Evolutionary conservation across 2,329 filamentous ascomycete species (phyloP), one percentile per base, ranked within the genome.

Genomic region (Ophiostoma montium): DNA sequence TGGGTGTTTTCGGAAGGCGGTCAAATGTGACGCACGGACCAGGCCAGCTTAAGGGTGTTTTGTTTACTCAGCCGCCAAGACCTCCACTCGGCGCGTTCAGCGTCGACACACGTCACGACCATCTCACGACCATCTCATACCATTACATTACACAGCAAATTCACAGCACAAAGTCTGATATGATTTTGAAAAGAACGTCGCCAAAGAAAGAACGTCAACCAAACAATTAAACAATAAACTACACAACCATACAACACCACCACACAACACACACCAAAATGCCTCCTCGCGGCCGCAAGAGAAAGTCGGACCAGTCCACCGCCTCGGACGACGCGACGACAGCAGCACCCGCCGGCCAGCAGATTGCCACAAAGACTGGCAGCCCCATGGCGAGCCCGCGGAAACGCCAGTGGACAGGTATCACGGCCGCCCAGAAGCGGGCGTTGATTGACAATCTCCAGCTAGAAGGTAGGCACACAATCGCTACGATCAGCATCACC

Each of bases 401-500:
- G 49, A 82, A 75, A 64, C 83, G 76, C 66, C 72, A 66, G 55
- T 72, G 67, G 59, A 66, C 75, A 52, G 77, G 73, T 39, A 75
- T 90, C 54, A 80, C 79, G 3, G 63, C 76, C 50, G 71, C 72
- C 36, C 86, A 94, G 62, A 95, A 94, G 65, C 85, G 92, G 64
- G 83, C 84, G 11, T 69, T 95, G 47, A 82, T 95, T 51, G 86
- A 95, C 59, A 94, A 95, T 59, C 67, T 95, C 35, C 86, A 94
- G 61, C 72, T 95, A 36, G 88, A 95, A 66, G 78, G 88, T 94
- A 15, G 15, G 39, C 30, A 27, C 23, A 8, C 23, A 8, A n/a
- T 5, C 5, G 13, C 2, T 23, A 23, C 9, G n/a, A n/a, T n/a
- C 8, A 2, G 35, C 9, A 2, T 8, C 18, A 27, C 1, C 18